Percentiles rank a stretch among this genome's conserved stretches.
Conservation (phyloP, 2,329 filamentous ascomycete genomes). For the Pseudopyrenochaeta lycopersici region DNA sequence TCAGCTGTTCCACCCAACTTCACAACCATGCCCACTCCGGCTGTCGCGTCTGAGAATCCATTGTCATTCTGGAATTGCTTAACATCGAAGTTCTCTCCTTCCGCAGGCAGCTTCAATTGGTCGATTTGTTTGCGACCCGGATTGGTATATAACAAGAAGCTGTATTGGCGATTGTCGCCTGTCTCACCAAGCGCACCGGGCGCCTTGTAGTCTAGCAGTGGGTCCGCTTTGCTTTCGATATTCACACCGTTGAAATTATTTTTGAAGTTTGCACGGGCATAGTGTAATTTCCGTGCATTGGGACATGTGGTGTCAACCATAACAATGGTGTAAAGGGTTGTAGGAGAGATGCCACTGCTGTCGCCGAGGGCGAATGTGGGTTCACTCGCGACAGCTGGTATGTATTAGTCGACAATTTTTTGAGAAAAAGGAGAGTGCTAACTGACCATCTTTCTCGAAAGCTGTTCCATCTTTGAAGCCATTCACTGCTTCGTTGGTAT, state of each 20-base stretch:
- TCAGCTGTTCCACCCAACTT: slow-evolving; percentile 37
- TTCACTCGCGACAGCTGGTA: slow-evolving; percentile 35
- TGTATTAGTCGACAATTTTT: neutral
- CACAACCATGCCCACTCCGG: slow-evolving; percentile 46
- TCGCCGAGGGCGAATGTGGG: slow-evolving; percentile 47
- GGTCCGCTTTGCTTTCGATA: slow-evolving; percentile 25
- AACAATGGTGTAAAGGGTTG: slow-evolving; percentile 38
- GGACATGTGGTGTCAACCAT: slow-evolving; percentile 46
- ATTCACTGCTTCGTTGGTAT: slow-evolving; percentile 30
- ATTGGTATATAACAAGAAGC: slow-evolving; percentile 44
- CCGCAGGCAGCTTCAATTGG: slow-evolving; percentile 32
- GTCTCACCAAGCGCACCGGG: slow-evolving; percentile 43
- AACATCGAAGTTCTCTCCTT: slow-evolving; percentile 38
- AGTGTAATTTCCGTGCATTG: slow-evolving; percentile 40
- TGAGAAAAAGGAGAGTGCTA: neutral
- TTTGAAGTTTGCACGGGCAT: slow-evolving; percentile 42
- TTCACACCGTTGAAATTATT: slow-evolving; percentile 36
- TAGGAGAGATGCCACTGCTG: slow-evolving; percentile 38
- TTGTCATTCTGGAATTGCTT: slow-evolving; percentile 42
- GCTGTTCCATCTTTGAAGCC: slow-evolving; percentile 40
- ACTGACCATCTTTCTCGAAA: slow-evolving; percentile 37
- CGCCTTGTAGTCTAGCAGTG: slow-evolving; percentile 38
- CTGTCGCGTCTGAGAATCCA: slow-evolving; percentile 35
- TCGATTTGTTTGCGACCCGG: slow-evolving; percentile 30
- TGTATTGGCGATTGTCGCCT: slow-evolving; percentile 42